These are phyloP conservation scores for Yamadazyma phyllophila DNA, from an alignment of 805 yeast species.

Conservation along the genomic window DNA sequence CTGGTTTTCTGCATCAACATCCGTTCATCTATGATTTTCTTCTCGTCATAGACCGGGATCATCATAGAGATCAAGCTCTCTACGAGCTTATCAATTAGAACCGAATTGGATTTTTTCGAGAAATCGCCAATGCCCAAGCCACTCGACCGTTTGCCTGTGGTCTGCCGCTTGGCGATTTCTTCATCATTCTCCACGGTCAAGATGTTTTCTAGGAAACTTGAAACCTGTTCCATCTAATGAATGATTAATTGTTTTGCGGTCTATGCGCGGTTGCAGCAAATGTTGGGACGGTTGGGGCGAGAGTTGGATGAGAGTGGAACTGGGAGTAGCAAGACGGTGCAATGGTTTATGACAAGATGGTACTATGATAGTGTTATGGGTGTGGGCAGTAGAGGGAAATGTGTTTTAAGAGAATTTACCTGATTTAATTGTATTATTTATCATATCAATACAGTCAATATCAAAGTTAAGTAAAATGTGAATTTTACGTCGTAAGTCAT, in stretches of 20 bases:
- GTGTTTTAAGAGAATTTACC: too few species aligned
- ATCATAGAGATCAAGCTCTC: constrained; percentile 73
- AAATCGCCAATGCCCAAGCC: constrained; percentile 1
- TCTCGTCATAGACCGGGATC: constrained; percentile 58
- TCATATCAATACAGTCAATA: too few species aligned
- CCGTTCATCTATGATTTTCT: constrained; percentile 49
- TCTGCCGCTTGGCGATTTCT: background rate
- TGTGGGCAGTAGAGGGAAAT: too few species aligned
- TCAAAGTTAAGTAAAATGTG: background rate
- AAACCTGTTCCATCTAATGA: constrained; percentile 33
- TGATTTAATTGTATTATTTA: too few species aligned
- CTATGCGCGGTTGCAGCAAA: background rate
- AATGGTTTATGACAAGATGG: too few species aligned
- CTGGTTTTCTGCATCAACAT: constrained; percentile 59
- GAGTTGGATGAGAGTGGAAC: too few species aligned
- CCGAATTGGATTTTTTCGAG: constrained; percentile 7
- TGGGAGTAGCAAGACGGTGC: too few species aligned
- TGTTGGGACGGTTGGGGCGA: background rate
- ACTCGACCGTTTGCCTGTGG: background rate
- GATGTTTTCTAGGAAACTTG: constrained; percentile 36
- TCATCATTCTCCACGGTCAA: constrained; percentile 25
- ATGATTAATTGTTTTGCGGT: background rate
- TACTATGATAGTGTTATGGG: too few species aligned
- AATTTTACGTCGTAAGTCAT: constrained; percentile 6
- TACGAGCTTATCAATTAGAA: constrained; percentile 63